These are phyloP conservation scores for Cardamine chenopodiifolia DNA, from an alignment of 345 rosid species.

Conservation along the genomic window DNA sequence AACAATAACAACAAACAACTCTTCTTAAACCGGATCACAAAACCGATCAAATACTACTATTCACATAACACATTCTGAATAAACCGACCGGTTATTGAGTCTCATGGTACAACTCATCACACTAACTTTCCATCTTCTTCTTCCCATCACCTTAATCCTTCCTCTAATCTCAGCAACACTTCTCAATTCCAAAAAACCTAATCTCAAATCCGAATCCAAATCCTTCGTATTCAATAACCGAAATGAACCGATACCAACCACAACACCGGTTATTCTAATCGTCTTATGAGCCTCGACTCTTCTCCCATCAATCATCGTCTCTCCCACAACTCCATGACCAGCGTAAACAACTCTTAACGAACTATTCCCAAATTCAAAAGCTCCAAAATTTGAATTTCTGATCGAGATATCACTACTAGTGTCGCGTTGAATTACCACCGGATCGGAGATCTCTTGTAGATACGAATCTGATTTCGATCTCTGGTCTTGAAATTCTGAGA, in stretches of 20 bases:
- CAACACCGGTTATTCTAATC: slow-evolving; percentile 40
- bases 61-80: slow-evolving; percentile 40
- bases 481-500: slow-evolving; percentile 47
- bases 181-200: slow-evolving; percentile 50
- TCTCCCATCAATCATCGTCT: slow-evolving; percentile 32
- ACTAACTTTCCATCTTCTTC: slow-evolving; percentile 17
- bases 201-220: slow-evolving; percentile 44
- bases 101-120: slow-evolving; percentile 42
- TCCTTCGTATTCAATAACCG: slow-evolving; percentile 23
- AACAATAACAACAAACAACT: background rate
- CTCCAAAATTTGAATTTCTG: slow-evolving; percentile 55
- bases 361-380: slow-evolving; percentile 43
- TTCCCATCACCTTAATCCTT: slow-evolving; percentile 41
- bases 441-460: slow-evolving; percentile 28
- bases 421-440: slow-evolving; percentile 44
- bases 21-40: background rate
- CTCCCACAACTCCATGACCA: slow-evolving; percentile 44
- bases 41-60: slow-evolving; percentile 21
- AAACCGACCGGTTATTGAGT: slow-evolving; percentile 31
- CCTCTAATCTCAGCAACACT: slow-evolving; percentile 52
- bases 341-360: slow-evolving; percentile 40
- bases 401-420: slow-evolving; percentile 45
- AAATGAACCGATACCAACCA: slow-evolving; percentile 44
- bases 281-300: slow-evolving; percentile 48
- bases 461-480: slow-evolving; percentile 29